Evolutionary conservation across 2,329 filamentous ascomycete species (phyloP).

Genomic region (Monosporascus ibericus): DNA sequence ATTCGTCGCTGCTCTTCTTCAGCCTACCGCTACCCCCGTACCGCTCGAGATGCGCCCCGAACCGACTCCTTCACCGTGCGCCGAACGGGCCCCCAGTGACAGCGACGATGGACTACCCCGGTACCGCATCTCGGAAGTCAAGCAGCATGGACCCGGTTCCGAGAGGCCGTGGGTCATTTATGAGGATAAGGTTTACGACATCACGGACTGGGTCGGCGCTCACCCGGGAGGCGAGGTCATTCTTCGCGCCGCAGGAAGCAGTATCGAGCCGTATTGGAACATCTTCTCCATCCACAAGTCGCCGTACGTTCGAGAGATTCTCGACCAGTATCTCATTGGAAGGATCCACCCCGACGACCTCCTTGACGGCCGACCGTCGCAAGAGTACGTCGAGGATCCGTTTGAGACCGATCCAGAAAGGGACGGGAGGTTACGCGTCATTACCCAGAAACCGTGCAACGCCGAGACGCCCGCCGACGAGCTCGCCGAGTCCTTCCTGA

Average conservation of each 20-base stretch:
- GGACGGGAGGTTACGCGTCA: slow-evolving; percentile 32
- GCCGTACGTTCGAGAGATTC: slow-evolving; percentile 57
- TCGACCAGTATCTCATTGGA: slow-evolving; percentile 59
- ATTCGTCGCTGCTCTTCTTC: slow-evolving; percentile 18
- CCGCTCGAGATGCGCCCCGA: slow-evolving; percentile 10
- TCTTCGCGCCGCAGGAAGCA: slow-evolving; percentile 56
- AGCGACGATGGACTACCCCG: slow-evolving; percentile 37
- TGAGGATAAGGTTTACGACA: slow-evolving; percentile 61
- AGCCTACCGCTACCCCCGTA: slow-evolving; percentile 13
- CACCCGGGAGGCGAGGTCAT: slow-evolving; percentile 66
- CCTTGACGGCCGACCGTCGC: slow-evolving; percentile 47
- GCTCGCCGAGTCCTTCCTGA: slow-evolving; percentile 37
- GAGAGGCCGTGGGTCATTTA: slow-evolving; percentile 57
- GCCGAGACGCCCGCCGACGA: slow-evolving; percentile 38
- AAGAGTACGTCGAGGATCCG: slow-evolving; percentile 53
- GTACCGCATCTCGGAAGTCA: slow-evolving; percentile 45
- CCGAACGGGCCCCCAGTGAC: slow-evolving; percentile 13
- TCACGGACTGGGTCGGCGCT: slow-evolving; percentile 60
- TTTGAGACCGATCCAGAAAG: slow-evolving; percentile 36
- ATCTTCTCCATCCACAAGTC: slow-evolving; percentile 65
- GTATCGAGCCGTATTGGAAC: slow-evolving; percentile 63
- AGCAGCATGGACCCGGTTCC: slow-evolving; percentile 46
- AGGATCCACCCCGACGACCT: slow-evolving; percentile 54
- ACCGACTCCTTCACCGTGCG: slow-evolving; percentile 1
- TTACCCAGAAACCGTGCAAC: slow-evolving; percentile 41